A percentile compares a stretch with the other conserved stretches of the same genome.
phyloP scores from a whole-genome alignment of 768 basidiomycete genomes.

The Suillus placidus region DNA sequence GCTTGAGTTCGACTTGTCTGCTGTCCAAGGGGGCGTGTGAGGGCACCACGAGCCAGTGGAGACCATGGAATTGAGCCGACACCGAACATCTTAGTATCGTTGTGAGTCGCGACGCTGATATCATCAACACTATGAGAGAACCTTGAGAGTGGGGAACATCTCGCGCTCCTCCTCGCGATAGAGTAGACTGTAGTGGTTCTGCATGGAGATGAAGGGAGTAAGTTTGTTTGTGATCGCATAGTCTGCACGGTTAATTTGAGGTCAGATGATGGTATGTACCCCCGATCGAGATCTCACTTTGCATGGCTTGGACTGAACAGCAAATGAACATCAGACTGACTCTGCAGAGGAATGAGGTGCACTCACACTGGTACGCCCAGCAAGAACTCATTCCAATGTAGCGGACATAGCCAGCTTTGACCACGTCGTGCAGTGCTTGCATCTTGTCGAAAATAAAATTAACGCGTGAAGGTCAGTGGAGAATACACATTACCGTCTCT shows the following conservation, averaged over 20 bases:
- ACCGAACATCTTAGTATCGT: conserved; percentile 38
- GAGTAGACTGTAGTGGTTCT: conserved; percentile 58
- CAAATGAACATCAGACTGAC: not conserved
- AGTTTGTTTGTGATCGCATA: conserved; percentile 46
- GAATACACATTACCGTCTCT: conserved; percentile 35
- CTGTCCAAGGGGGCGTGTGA: conserved; percentile 37
- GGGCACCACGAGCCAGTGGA: conserved; percentile 42
- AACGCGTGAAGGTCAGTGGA: not conserved
- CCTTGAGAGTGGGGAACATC: conserved; percentile 55
- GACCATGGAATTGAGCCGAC: conserved; percentile 51
- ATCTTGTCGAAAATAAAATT: conserved; percentile 33
- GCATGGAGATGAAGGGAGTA: conserved; percentile 66
- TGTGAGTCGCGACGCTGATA: conserved; percentile 8
- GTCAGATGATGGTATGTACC: not conserved
- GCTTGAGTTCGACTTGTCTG: conserved; percentile 27
- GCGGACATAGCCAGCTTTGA: conserved; percentile 49
- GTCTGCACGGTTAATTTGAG: conserved; percentile 21
- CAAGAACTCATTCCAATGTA: conserved; percentile 50
- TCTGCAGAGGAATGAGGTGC: not conserved
- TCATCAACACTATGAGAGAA: conserved; percentile 9
- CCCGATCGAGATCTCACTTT: conserved; percentile 30
- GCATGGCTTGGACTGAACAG: conserved; percentile 41
- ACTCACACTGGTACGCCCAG: conserved; percentile 43
- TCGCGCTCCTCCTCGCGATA: conserved; percentile 66
- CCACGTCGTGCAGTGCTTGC: conserved; percentile 54